Base-by-base conservation (phyloP, 176 grass and related monocot genomes). In the Neostapfia colusana region DNA sequence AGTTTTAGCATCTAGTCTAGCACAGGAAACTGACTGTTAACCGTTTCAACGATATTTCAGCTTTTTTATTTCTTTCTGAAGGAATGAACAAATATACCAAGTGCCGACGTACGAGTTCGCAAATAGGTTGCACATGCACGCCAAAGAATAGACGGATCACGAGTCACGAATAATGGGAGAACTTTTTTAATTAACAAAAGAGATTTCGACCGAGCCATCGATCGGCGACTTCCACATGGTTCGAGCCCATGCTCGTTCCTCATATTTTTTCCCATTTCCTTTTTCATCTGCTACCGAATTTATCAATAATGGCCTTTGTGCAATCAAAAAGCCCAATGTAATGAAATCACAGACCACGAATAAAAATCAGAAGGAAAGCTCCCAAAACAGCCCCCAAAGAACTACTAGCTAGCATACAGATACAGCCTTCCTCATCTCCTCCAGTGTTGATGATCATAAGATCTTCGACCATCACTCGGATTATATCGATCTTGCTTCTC, bases 371-470 rank as follows among this genome's bases (percentile, higher is more conserved):
- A 74, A 75, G 34, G 3, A 31, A 31, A 31, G 2, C 31, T 31
- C 31, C 31, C 31, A n/a, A n/a, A n/a, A n/a, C n/a, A n/a, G n/a
- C n/a, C n/a, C n/a, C n/a, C n/a, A n/a, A 31, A 31, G 31, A 3
- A 31, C 31, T 31, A 34, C 65, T 61, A 75, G 43, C 53, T 69
- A 88, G 86, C 67, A 10, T 81, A 92, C 64, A 76, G 28, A 10
- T 81, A 92, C 64, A 76, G 28, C 14, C 23, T 6, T 23, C 69
- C 73, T 77, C 54, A 80, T 78, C 91, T 88, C 75, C 79, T 87
- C 39, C 91, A 43, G 0, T 70, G 74, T 5, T 59, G 75, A 69
- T 65, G 51, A 26, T 58, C 76, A 9, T 79, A 84, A 0, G 70
- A 23, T 31, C 40, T 71, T 69, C 82, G 65, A 31, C 81, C 55